Base-by-base conservation (phyloP, 2,329 filamentous ascomycete species). In the Botryotinia calthae region DNA sequence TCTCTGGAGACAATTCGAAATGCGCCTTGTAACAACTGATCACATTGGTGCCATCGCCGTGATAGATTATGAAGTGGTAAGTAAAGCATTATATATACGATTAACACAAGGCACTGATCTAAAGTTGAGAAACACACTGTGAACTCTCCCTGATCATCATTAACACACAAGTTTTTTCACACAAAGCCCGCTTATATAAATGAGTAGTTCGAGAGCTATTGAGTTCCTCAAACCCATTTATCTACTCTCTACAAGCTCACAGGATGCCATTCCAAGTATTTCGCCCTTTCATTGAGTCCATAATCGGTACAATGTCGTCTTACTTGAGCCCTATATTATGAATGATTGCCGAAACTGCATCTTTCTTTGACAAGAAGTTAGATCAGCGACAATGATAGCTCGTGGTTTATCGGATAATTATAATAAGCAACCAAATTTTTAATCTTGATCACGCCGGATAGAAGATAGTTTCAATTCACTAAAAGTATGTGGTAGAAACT, bases 391-490 rank as follows among this genome's bases (percentile, higher is more conserved):
- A 20, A 6, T 1, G 22, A 28, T 25, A 3, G 7, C 8, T 44
- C 25, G 31, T 12, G 25, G 9, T 6, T 31, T 31, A 22, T 7
- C 9, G 2, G 25, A 20, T 44, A 63, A 31, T 25, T 44, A 22
- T 22, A 3, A 8, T 63, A 6, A 6, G 0, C 10, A 6, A 12
- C 0, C 1, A 12, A 5, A 40, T 2, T 20, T 18, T n/a, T 22
- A 25, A 3, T 1, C 14, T 12, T 22, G 8, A 22, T 62, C 16
- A 12, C 2, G 2, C 8, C 2, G 8, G 3, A 3, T 1, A 3
- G 37, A 22, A 5, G 9, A 14, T 34, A 1, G 6, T 22, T 2
- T 12, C 3, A 6, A 22, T 44, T 22, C 37, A 31, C n/a, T 46
- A 18, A 9, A 63, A 37, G 4, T 14, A 63, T 46, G 16, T 22